Conservation (phyloP, 306 rosid species). For the Fragaria iinumae region DNA sequence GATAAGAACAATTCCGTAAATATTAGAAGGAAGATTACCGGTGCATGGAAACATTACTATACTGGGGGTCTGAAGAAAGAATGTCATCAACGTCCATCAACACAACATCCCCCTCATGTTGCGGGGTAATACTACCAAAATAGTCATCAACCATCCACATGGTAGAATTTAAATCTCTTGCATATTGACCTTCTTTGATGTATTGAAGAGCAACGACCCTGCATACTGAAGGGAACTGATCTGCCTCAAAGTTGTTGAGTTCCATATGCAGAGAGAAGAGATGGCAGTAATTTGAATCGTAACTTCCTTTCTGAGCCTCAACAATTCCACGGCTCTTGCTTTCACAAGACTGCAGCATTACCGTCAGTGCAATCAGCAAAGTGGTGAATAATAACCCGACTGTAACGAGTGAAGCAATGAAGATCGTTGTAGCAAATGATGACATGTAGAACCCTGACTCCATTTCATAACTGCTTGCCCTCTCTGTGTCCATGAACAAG, state of each 20-base stretch:
- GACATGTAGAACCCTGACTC: conserved; percentile 83
- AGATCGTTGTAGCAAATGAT: conserved; percentile 59
- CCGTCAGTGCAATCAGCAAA: conserved; percentile 53
- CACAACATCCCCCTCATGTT: conserved; percentile 48
- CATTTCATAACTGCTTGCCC: conserved; percentile 52
- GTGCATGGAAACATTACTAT: conserved; percentile 23
- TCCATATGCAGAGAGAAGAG: conserved; percentile 51
- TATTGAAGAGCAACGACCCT: conserved; percentile 42
- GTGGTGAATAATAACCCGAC: conserved; percentile 59
- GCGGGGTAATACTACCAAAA: conserved; percentile 39
- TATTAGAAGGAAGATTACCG: conserved; percentile 33
- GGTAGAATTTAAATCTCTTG: conserved; percentile 56
- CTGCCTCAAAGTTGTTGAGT: conserved; percentile 58
- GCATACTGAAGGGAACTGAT: conserved; percentile 53
- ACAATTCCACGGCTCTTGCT: conserved; percentile 48
- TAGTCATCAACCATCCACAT: conserved; percentile 45
- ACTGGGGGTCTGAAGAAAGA: conserved; percentile 31
- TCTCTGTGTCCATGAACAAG: conserved; percentile 44
- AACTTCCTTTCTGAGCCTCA: conserved; percentile 36
- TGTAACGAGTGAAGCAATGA: conserved; percentile 53
- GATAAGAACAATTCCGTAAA: background rate
- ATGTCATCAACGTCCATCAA: conserved; percentile 73
- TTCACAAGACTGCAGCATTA: conserved; percentile 84
- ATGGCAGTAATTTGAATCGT: conserved; percentile 55
- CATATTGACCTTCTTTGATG: conserved; percentile 69